These are phyloP conservation scores for Plasmodium coatneyi DNA, from an alignment of 169 alveolate species.

Conservation along the genomic window DNA sequence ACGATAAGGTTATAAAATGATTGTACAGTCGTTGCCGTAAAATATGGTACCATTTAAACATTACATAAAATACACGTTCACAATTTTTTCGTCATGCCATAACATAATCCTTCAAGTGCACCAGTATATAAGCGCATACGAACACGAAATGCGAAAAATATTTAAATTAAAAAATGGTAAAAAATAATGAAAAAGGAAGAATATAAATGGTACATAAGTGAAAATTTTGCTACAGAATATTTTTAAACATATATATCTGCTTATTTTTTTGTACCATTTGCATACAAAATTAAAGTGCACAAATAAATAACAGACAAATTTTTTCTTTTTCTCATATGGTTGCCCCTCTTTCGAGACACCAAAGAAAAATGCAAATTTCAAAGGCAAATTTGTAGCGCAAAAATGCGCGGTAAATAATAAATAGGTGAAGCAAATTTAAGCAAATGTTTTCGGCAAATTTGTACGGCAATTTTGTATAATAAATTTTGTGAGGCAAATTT, in stretches of 20 bases:
- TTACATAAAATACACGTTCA: background rate
- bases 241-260: background rate
- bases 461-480: background rate
- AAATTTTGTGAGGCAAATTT: background rate
- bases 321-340: background rate
- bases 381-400: background rate
- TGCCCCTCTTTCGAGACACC: background rate
- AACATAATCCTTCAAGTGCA: background rate
- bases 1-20: background rate
- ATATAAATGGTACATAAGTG: background rate
- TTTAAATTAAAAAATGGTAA: background rate
- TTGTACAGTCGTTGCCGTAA: background rate
- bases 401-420: background rate
- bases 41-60: background rate
- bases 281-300: background rate
- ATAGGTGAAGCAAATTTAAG: background rate
- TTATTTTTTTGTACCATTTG: background rate
- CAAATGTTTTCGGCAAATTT: background rate
- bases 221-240: background rate
- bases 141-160: background rate
- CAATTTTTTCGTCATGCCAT: background rate
- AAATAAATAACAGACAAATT: background rate
- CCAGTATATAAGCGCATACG: background rate
- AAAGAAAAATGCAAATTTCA: background rate
- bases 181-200: background rate